Evolutionary conservation across 768 basidiomycete genomes (phyloP), one percentile per base, ranked within the genome.

Genomic region (Tubosaeta sp.): DNA sequence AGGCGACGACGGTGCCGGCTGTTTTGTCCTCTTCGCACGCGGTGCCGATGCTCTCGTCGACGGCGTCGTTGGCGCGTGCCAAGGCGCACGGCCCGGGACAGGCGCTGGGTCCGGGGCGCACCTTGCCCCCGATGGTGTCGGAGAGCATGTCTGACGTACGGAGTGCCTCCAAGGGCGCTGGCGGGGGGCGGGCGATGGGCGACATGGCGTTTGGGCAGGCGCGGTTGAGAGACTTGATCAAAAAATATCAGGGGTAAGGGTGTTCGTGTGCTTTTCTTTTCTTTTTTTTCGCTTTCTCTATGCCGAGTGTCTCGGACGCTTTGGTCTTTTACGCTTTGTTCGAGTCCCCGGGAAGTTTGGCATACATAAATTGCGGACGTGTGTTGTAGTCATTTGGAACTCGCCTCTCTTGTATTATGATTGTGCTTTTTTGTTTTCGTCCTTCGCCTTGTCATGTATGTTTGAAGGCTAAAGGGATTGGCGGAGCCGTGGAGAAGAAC

Each of bases 171-270:
- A 64, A 49, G 50, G 51, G 14, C 9, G 16, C 55, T 10, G 48
- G 52, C 5, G 53, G 47, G 9, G 61, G 57, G n/a, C 50, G 64
- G 34, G 54, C 59, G 16, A 53, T 59, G 33, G 71, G 71, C 2
- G 84, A 86, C 37, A 66, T 86, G 52, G 85, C 81, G 10, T 89
- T 90, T 70, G 88, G 88, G 13, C 84, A 90, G 67, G 87, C 88
- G 13, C 74, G 84, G 54, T 68, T 91, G 58, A 73, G 86, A 51
- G 88, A 90, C 69, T 72, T 91, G 55, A 91, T 91, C 65, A 85
- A 83, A 79, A 86, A 88, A 61, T 91, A 90, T 64, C 88, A 91
- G 69, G 73, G 74, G 31, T 67, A 58, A 17, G 35, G 22, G 22
- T 22, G 22, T 22, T 22, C 27, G 55, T 33, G 13, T 26, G 29